phyloP scores from a whole-genome alignment of 257 asterid genomes.

The Osmanthus fragrans region DNA sequence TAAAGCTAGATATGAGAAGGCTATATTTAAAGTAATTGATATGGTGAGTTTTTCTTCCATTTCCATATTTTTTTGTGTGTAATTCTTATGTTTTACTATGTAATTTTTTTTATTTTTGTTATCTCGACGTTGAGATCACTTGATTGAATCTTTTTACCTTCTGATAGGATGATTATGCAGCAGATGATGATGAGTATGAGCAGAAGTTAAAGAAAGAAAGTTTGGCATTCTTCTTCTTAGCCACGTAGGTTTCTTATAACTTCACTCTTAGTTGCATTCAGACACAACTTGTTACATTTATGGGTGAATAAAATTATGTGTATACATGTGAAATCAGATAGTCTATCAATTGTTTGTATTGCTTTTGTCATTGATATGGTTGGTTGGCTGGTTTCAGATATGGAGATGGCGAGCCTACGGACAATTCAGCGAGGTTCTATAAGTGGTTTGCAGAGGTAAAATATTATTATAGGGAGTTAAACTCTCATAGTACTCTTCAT shows the following conservation, averaged over 20 bases:
- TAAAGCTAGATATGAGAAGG: background rate
- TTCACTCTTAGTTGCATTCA: background rate
- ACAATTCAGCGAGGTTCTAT: conserved; percentile 94
- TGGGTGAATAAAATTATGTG: background rate
- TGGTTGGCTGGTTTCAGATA: conserved; percentile 66
- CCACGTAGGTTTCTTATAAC: conserved; percentile 67
- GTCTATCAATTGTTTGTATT: conserved; percentile 7
- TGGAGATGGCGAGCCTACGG: conserved; percentile 99
- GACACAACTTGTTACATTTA: background rate
- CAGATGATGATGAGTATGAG: conserved; percentile 92
- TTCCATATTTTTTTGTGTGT: background rate
- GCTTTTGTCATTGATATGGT: conserved; percentile 33
- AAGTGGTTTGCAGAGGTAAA: conserved; percentile 95
- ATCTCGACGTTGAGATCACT: background rate
- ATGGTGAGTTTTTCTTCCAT: background rate
- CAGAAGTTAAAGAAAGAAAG: conserved; percentile 83
- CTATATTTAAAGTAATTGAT: background rate
- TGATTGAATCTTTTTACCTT: conserved; percentile 15
- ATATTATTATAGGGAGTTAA: background rate
- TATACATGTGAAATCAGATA: conserved; percentile 19
- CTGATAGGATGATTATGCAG: conserved; percentile 89
- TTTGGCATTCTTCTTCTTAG: conserved; percentile 82
- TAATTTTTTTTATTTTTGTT: too few relatives aligned
- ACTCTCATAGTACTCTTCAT: background rate
- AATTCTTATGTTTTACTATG: background rate